Conservation (phyloP, 352 stramenopile species). For the Globisporangium irregulare region DNA sequence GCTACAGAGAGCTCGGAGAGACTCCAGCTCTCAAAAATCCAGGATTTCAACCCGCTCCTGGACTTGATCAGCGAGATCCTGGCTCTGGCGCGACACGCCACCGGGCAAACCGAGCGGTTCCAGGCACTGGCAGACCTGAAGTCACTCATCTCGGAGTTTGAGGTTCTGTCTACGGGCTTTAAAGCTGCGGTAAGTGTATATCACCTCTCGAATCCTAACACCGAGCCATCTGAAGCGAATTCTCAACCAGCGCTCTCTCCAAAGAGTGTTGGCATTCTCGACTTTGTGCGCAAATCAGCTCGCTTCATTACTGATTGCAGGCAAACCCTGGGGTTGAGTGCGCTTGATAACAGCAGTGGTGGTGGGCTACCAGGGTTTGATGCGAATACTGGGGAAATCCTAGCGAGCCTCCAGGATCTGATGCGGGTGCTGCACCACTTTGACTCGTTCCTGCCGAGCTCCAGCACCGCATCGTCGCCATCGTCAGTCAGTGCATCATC, state of each 20-base stretch:
- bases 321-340: conserved; percentile 12
- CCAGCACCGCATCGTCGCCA: neutral
- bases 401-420: conserved; percentile 34
- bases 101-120: conserved; percentile 1
- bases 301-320: conserved; percentile 29
- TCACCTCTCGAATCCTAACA: neutral
- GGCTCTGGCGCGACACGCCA: neutral
- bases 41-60: conserved; percentile 5
- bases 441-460: conserved; percentile 26
- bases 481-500: neutral
- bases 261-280: conserved; percentile 25
- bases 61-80: neutral
- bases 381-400: conserved; percentile 15
- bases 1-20: neutral
- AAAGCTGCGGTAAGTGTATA: neutral
- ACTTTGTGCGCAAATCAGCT: conserved; percentile 17
- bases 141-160: conserved; percentile 6
- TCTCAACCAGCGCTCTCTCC: conserved; percentile 7
- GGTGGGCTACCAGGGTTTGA: neutral
- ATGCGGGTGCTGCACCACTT: conserved; percentile 45
- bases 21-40: conserved; percentile 1
- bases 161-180: neutral
- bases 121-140: conserved; percentile 9
- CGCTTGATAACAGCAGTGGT: neutral
- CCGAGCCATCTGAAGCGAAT: neutral